phyloP scores from a whole-genome alignment of 2,329 filamentous ascomycete genomes.

The Ophiostoma pallidulum region DNA sequence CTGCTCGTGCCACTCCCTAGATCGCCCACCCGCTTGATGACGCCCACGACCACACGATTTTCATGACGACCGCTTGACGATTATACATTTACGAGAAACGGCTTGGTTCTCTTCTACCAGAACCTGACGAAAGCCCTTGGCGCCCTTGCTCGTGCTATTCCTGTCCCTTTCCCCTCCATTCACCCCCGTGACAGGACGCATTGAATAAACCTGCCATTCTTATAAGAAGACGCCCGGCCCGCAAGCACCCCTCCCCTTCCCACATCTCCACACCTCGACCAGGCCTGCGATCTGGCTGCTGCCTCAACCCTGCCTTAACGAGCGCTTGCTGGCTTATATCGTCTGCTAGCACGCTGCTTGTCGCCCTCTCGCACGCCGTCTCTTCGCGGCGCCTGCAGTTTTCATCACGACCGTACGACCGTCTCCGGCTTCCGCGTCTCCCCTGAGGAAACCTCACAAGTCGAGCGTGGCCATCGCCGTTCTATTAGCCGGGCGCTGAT shows the following conservation, averaged over 20 bases:
- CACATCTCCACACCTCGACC: background rate
- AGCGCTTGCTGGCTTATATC: background rate
- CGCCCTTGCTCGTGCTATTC: background rate
- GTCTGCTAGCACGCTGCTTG: background rate
- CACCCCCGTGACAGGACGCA: conserved; percentile 1
- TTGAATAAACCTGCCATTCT: background rate
- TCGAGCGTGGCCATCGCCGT: background rate
- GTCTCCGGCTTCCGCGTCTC: no score
- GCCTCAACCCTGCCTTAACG: background rate
- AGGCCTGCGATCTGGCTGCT: conserved; percentile 3
- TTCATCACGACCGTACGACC: no score
- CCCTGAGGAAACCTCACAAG: no score
- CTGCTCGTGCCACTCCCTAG: background rate
- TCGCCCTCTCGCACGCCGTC: no score
- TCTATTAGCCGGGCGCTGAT: conserved; percentile 2
- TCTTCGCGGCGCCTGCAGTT: no score
- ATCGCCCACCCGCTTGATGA: background rate
- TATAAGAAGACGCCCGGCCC: conserved; percentile 5
- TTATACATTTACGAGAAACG: conserved; percentile 2
- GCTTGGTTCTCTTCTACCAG: background rate
- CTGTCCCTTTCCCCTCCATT: background rate
- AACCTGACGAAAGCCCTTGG: background rate
- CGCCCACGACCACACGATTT: conserved; percentile 2
- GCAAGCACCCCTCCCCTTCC: background rate
- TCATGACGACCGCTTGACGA: conserved; percentile 3